Evolutionary conservation across 176 grass and related monocot species (phyloP), one percentile per base, ranked within the genome.

Genomic region (Aegilops speltoides): DNA sequence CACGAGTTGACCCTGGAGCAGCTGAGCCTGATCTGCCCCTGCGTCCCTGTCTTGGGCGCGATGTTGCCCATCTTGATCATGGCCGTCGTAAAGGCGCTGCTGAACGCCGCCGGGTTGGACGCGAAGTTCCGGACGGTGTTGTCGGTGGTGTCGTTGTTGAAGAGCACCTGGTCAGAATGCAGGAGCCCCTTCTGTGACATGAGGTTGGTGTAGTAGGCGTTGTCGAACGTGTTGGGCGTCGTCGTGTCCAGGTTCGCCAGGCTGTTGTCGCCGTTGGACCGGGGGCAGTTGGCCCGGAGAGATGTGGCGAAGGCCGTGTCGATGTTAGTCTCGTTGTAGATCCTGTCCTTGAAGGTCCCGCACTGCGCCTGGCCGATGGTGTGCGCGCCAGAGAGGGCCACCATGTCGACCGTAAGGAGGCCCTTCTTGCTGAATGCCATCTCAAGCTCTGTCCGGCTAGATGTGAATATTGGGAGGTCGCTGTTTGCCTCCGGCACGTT

Each of bases 321-420:
- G 50, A 92, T 86, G 64, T 92, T 81, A 10, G 17, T 26, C 34
- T 34, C 77, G 1, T 31, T 54, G 91, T 95, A 93, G 80, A 95
- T 93, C 6, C 85, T 77, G 16, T 2, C 32, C 0, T 84, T 37
- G 81, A 85, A 95, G 73, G 13, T 85, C 11, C 7, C 6, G 86
- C 93, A 95, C 36, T 86, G 89, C 54, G 93, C 83, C 43, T 84
- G 80, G 1, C 93, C 86, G 64, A 64, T 64, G n/a, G 61, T 64
- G 61, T 64, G 61, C 8, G 61, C n/a, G n/a, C 61, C 61, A 0
- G 61, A 82, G 26, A 82, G 79, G 5, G 79, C 64, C n/a, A 52
- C 79, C 79, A 82, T 32, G 62, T 82, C 79, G 9, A 11, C 15
- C 32, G 15, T 4, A 19, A 0, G 7, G 6, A 81, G 41, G 15